phyloP scores from a whole-genome alignment of 1,284 basidiomycete species.

The Leccinum griseonigrum region DNA sequence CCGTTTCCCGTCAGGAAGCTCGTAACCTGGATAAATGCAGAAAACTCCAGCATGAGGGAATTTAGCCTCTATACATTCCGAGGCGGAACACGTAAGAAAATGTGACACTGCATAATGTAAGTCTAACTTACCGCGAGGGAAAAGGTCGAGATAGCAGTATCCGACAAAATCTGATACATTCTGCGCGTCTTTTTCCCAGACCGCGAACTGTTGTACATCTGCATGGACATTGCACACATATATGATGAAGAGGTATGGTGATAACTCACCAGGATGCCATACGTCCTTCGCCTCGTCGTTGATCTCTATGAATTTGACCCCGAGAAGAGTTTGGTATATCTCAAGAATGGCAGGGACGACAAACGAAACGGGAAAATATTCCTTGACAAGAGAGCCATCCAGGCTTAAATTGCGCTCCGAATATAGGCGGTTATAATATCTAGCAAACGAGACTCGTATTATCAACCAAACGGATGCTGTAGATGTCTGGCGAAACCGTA shows the following conservation, averaged over 20 bases:
- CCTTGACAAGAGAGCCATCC: constrained; percentile 76
- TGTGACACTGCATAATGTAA: neutral
- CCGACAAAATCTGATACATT: constrained; percentile 72
- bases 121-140: constrained; percentile 63
- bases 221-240: neutral
- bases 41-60: constrained; percentile 86
- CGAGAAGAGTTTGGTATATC: constrained; percentile 78
- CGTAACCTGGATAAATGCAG: constrained; percentile 62
- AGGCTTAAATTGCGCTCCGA: constrained; percentile 64
- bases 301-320: constrained; percentile 68
- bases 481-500: neutral
- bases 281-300: constrained; percentile 47
- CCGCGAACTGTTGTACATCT: constrained; percentile 79
- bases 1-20: constrained; percentile 50
- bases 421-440: constrained; percentile 72
- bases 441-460: neutral
- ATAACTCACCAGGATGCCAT: constrained; percentile 70
- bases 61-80: constrained; percentile 53
- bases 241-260: neutral
- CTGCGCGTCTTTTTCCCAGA: constrained; percentile 75
- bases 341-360: constrained; percentile 78
- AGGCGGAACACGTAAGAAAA: neutral
- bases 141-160: constrained; percentile 84
- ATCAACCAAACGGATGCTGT: neutral
- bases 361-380: constrained; percentile 81